Evolutionary conservation across 306 rosid species (phyloP), one percentile per base, ranked within the genome.

Genomic region (Cucurbita pepo): DNA sequence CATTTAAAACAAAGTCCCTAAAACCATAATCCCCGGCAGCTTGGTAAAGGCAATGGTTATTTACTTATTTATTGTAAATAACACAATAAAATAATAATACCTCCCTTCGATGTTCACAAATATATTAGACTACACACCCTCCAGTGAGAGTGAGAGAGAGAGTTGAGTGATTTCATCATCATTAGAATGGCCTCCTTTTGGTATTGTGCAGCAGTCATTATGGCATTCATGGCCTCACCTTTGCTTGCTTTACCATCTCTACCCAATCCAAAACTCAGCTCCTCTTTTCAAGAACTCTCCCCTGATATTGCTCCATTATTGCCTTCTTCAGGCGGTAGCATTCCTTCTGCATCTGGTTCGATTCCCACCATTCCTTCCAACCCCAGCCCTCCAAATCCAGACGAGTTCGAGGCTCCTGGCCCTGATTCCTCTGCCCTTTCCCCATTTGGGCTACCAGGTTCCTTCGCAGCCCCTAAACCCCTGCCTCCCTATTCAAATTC

Each of bases 331-430:
- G 98, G 96, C 38, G 88, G 73, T n/a, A 80, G 73, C 36, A 70
- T 86, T 60, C 82, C 90, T 2, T 80, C 87, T 62, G 88, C 97
- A 25, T 43, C 82, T 73, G 87, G 85, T 76, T 86, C 83, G 58
- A 89, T 92, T 80, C 95, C 97, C 80, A 88, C 85, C 75, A 90
- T 92, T 79, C 96, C 98, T 72, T 86, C 97, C 40, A 90, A 79
- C 77, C 96, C 88, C 53, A 90, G 97, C 79, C 96, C 97, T 76
- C 91, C 90, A 55, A 88, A 90, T 80, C 97, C 95, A 36, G 96
- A 92, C 75, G 89, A 84, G 5, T 51, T 38, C 7, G 70, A 44
- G 2, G 84, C 91, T 0, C 77, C 76, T 1, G 95, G 89, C 14
- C 90, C 98, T 13, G 70, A 76, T 53, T 66, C 82, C 74, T 72